phyloP scores from a whole-genome alignment of 2,329 filamentous ascomycete species.

The Tolypocladium nubicola region DNA sequence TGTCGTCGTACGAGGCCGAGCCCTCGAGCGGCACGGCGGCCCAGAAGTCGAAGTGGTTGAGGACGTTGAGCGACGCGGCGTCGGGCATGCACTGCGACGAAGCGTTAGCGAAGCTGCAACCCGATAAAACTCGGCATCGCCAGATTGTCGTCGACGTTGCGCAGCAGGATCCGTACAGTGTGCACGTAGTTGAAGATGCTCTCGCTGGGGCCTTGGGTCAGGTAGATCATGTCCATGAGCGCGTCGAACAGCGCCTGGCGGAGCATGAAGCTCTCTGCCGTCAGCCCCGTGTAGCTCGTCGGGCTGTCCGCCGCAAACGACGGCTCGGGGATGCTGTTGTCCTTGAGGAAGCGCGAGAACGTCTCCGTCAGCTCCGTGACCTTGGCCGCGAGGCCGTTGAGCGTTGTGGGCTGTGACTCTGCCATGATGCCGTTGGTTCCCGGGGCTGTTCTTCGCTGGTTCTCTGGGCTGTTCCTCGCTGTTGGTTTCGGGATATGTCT shows the following conservation, averaged over 20 bases:
- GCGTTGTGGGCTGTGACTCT: slow-evolving; percentile 13
- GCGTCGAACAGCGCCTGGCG: slow-evolving; percentile 33
- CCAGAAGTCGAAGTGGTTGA: slow-evolving; percentile 44
- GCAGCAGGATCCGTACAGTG: slow-evolving; percentile 16
- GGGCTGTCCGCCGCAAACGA: slow-evolving; percentile 33
- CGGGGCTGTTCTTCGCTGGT: not conserved
- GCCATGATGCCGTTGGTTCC: not conserved
- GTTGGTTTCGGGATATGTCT: not conserved
- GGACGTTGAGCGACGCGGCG: slow-evolving; percentile 30
- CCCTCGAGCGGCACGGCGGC: slow-evolving; percentile 35
- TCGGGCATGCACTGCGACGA: slow-evolving; percentile 29
- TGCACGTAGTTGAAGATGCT: slow-evolving; percentile 35
- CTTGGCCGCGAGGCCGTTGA: slow-evolving; percentile 31
- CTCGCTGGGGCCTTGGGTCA: slow-evolving; percentile 37
- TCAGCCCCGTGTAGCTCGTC: slow-evolving; percentile 27
- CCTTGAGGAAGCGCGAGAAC: slow-evolving; percentile 28
- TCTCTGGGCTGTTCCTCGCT: not conserved
- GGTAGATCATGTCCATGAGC: slow-evolving; percentile 33
- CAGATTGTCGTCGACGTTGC: too few species aligned
- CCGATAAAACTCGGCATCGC: too few species aligned
- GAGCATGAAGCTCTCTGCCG: slow-evolving; percentile 30
- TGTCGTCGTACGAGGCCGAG: slow-evolving; percentile 29
- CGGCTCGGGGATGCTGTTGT: slow-evolving; percentile 30
- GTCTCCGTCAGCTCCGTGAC: slow-evolving; percentile 31
- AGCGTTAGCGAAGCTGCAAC: not conserved